These are phyloP conservation scores for Phyllosticta citribraziliensis DNA, from an alignment of 2,329 filamentous ascomycete genomes.

Conservation along the genomic window DNA sequence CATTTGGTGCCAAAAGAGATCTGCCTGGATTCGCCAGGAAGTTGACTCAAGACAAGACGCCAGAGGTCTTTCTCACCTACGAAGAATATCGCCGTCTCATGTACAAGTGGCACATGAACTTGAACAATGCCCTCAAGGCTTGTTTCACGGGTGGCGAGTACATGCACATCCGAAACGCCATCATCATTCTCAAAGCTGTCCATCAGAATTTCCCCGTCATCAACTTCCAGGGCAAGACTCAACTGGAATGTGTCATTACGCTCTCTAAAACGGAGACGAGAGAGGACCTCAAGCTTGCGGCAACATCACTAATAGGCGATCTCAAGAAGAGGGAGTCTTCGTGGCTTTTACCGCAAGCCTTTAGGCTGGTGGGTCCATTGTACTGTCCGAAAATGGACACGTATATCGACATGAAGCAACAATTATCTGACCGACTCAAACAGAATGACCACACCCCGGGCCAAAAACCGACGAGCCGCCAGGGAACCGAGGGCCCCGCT, in stretches of 20 bases:
- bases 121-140: conserved; percentile 68
- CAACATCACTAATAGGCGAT: conserved; percentile 60
- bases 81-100: conserved; percentile 77
- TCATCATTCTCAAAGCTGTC: conserved; percentile 75
- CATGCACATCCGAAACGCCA: conserved; percentile 96
- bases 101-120: conserved; percentile 80
- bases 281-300: conserved; percentile 65
- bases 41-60: conserved; percentile 56
- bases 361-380: conserved; percentile 49
- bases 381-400: background rate
- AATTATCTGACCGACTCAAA: background rate
- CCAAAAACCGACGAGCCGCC: conserved; percentile 22
- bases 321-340: conserved; percentile 56
- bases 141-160: conserved; percentile 80
- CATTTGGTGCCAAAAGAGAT: conserved; percentile 54
- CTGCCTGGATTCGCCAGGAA: conserved; percentile 71
- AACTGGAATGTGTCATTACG: conserved; percentile 56
- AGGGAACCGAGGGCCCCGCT: conserved; percentile 26
- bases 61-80: conserved; percentile 65
- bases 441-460: conserved; percentile 3
- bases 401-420: background rate
- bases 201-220: conserved; percentile 78
- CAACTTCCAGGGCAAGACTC: conserved; percentile 70
- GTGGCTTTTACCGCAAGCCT: conserved; percentile 68
- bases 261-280: conserved; percentile 52